Evolutionary conservation across 2,329 filamentous ascomycete genomes (phyloP), one percentile per base, ranked within the genome.

Genomic region (Penicillium brevicompactum): DNA sequence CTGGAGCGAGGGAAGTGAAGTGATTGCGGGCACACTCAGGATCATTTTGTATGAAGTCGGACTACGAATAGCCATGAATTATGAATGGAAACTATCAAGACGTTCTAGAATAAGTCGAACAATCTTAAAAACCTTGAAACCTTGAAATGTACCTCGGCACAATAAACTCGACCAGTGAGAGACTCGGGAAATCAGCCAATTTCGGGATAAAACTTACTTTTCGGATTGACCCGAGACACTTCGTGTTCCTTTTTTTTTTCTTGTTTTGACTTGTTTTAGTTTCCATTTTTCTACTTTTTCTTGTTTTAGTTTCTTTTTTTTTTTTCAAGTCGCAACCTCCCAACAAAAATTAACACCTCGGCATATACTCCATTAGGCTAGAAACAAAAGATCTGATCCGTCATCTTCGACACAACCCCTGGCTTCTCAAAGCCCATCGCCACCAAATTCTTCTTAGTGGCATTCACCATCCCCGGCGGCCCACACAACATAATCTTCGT

Each of bases 401-500:
- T 72, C 69, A 82, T 80, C 67, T 82, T 85, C 1, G 78, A 69
- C 5, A 80, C 72, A 1, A 79, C 72, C 0, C 80, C 78, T 0
- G 83, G 80, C 51, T 76, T 72, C 57, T 81, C 70, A 57, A 80
- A 86, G 0, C 83, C 84, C 34, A 86, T 53, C 9, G 71, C 71
- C 0, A 70, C 72, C 57, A 85, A 65, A 7, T 70, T 72, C 62
- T 78, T 81, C 73, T 85, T 87, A 13, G 79, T 76, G 0, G 82
- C 83, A 43, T 80, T 80, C 4, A 87, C 72, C 83, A 87, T 84
- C 0, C 79, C 80, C 0, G 84, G 84, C 0, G 85, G 85, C 0
- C 85, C 85, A 60, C 85, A 87, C 1, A 87, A 69, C 74, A 86
- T 73, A 7, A 84, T 66, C 66, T 84, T 86, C 2, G 76, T 76